Evolutionary conservation across 140 eudicot species (phyloP), one percentile per base, ranked within the genome.

Genomic region (Flaveria floridana): DNA sequence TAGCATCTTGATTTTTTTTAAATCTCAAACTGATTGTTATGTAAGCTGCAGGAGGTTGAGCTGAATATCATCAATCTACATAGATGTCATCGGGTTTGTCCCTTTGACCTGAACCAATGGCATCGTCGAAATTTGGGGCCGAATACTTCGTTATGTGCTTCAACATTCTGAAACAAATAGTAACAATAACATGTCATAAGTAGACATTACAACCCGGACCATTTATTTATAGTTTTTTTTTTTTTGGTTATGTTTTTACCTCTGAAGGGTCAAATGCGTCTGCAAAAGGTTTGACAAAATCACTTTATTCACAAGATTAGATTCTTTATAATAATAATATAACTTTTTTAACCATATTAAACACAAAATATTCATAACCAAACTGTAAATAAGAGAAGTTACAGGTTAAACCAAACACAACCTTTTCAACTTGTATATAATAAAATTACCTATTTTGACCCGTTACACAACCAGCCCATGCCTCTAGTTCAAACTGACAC

Each of bases 61-160:
- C 72, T 23, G 30, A 37, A 50, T 48, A 71, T 51, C 82, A 69
- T 87, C 73, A 89, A 82, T 90, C 95, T 72, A 85, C 77, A 48
- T 79, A 73, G 88, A 84, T 83, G 71, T 87, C 90, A 68, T 93
- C 93, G 14, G 81, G 75, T 81, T 82, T 83, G 78, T 84, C 83
- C 78, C 81, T 74, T 14, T 78, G 65, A n/a, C 85, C 77, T 26
- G 83, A 28, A 28, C 79, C 84, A 57, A 28, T 57, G 61, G 44
- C 19, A 2, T 81, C 88, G 44, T 80, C 87, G 0, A 73, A 66
- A 72, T 71, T 80, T 15, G 79, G 74, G 52, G 82, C 51, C 11
- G 90, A 68, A 37, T 85, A 71, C 90, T 85, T 80, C 58, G 79
- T 69, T 78, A 80, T 82, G 67, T 82, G 94, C 71, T 81, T 88